Percentiles rank a stretch among this genome's conserved stretches.
These are phyloP conservation scores for Saccharum hybrid DNA, from an alignment of 202 grass and related monocot species.

Conservation along the genomic window DNA sequence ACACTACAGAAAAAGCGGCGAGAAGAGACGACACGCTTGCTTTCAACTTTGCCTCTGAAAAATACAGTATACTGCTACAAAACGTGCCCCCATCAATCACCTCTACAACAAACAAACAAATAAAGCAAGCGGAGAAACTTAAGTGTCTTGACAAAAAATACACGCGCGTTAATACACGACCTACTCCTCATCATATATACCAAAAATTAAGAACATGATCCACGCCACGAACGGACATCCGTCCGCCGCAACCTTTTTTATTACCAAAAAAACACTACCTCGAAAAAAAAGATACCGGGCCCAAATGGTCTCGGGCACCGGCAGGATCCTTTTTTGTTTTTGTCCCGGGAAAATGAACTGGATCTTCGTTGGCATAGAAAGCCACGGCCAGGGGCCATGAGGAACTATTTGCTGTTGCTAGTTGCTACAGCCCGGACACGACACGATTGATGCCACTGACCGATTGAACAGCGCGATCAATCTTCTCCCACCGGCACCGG, in stretches of 20 bases:
- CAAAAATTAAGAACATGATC: conserved; percentile 6
- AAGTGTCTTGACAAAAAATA: neutral
- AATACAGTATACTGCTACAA: neutral
- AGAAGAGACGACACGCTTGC: neutral
- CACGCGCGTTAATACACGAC: neutral
- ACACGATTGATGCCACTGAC: neutral
- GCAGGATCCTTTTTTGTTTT: neutral
- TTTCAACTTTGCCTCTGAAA: neutral
- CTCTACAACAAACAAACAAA: no score
- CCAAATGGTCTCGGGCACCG: no score
- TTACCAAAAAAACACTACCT: neutral
- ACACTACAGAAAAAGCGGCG: neutral
- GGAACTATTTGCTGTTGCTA: conserved; percentile 10
- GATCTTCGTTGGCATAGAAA: conserved; percentile 37
- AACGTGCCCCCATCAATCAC: neutral
- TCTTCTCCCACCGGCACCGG: neutral
- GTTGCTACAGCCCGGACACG: neutral
- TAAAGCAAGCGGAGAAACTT: neutral
- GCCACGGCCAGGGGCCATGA: neutral
- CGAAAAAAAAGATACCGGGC: no score
- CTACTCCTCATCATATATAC: neutral
- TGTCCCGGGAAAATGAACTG: neutral
- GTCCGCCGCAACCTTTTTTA: neutral
- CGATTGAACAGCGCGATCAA: neutral
- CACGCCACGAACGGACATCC: conserved; percentile 3